These are phyloP conservation scores for Camelina sativa DNA, from an alignment of 345 rosid species.

Conservation along the genomic window DNA sequence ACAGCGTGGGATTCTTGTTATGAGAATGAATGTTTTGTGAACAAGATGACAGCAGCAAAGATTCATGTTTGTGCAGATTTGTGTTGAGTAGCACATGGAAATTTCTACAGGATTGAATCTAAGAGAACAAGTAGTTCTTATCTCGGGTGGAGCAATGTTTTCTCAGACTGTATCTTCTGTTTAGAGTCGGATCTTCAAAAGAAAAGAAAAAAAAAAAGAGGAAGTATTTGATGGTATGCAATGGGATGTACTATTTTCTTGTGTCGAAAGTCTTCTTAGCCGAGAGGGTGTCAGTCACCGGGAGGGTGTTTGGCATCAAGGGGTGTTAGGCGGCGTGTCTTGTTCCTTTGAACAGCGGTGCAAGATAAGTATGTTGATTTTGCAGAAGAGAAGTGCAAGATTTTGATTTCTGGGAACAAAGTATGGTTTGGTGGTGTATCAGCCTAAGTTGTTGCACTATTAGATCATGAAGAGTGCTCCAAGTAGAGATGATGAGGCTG, in stretches of 20 bases:
- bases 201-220: too few relatives aligned
- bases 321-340: not conserved
- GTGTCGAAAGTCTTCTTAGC: too few relatives aligned
- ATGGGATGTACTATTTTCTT: too few relatives aligned
- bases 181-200: not conserved
- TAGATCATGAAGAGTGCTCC: not conserved
- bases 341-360: not conserved
- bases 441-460: not conserved
- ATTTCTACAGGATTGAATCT: not conserved
- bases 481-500: not conserved
- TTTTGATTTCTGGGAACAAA: not conserved
- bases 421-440: not conserved
- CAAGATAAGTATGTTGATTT: not conserved
- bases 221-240: not conserved
- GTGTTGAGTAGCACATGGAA: not conserved
- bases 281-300: not conserved
- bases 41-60: not conserved
- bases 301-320: too few relatives aligned
- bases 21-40: not conserved
- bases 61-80: not conserved
- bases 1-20: not conserved
- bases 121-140: not conserved
- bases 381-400: not conserved
- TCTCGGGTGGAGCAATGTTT: conserved; percentile 17
- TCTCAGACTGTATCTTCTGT: not conserved